Conservation (phyloP, 805 yeast species). For the Metschnikowia picachoensis region DNA sequence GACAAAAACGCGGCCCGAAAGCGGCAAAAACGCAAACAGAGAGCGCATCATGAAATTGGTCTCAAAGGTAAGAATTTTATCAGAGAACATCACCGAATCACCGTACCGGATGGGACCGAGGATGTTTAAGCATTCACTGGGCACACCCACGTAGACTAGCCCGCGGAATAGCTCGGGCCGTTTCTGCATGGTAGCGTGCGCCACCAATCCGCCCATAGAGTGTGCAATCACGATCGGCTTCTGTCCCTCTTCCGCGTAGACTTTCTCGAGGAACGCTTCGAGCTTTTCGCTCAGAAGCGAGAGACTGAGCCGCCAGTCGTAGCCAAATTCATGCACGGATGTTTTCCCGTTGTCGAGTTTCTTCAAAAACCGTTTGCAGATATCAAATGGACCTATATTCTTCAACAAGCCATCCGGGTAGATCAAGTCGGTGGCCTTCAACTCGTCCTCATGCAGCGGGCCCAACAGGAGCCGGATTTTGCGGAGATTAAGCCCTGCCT, state of each 20-base stretch:
- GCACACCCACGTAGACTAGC: conserved; percentile 76
- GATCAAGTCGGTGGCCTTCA: conserved; percentile 46
- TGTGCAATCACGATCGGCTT: conserved; percentile 78
- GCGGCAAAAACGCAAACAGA: conserved; percentile 73
- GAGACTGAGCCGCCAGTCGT: conserved; percentile 85
- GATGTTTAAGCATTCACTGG: conserved; percentile 79
- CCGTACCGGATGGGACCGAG: conserved; percentile 83
- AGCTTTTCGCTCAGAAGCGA: conserved; percentile 53
- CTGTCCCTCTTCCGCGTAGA: conserved; percentile 47
- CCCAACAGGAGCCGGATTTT: conserved; percentile 71
- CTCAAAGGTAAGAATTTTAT: conserved; percentile 71
- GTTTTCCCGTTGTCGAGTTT: conserved; percentile 57
- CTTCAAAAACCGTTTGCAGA: conserved; percentile 58
- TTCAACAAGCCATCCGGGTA: conserved; percentile 74
- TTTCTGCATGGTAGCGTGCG: conserved; percentile 72
- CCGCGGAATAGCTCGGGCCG: conserved; percentile 71
- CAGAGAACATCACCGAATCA: conserved; percentile 73
- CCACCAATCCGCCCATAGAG: conserved; percentile 90
- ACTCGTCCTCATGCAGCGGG: conserved; percentile 68
- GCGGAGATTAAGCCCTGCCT: conserved; percentile 75
- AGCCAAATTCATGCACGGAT: conserved; percentile 72
- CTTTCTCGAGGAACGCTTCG: conserved; percentile 40
- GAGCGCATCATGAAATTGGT: conserved; percentile 87
- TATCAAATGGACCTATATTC: conserved; percentile 85
- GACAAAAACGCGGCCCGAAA: conserved; percentile 68